These are phyloP conservation scores for Russula ochroleuca DNA, from an alignment of 768 basidiomycete species.

Conservation along the genomic window DNA sequence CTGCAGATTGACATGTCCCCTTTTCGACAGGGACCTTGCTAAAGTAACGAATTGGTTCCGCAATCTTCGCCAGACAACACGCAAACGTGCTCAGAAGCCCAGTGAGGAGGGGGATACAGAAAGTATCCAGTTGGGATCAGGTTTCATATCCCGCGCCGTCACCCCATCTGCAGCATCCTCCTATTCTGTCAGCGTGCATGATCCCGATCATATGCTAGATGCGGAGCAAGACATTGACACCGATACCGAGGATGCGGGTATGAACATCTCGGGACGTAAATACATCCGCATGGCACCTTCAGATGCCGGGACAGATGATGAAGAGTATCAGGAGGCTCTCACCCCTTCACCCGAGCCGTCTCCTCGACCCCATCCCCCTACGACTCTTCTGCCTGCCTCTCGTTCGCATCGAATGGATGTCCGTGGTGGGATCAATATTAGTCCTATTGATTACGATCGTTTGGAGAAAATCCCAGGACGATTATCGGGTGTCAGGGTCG, in stretches of 20 bases:
- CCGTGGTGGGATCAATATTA: slow-evolving; percentile 36
- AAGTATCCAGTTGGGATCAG: slow-evolving; percentile 36
- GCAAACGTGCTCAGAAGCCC: slow-evolving; percentile 58
- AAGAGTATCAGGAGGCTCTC: slow-evolving; percentile 69
- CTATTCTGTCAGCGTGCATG: slow-evolving; percentile 41
- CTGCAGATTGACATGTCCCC: slow-evolving; percentile 14
- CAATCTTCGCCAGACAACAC: slow-evolving; percentile 75
- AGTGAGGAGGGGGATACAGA: slow-evolving; percentile 42
- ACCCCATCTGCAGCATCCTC: slow-evolving; percentile 50
- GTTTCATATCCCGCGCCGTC: slow-evolving; percentile 49
- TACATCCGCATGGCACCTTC: slow-evolving; percentile 19
- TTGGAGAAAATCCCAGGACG: slow-evolving; percentile 42
- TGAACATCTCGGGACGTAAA: slow-evolving; percentile 14
- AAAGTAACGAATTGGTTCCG: slow-evolving; percentile 90
- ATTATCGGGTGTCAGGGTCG: slow-evolving; percentile 55
- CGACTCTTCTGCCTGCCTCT: slow-evolving; percentile 29
- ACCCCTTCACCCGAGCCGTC: slow-evolving; percentile 61
- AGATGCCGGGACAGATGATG: slow-evolving; percentile 38
- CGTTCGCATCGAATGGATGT: slow-evolving; percentile 28
- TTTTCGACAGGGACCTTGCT: slow-evolving; percentile 55
- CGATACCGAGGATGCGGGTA: slow-evolving; percentile 31
- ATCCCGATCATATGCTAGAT: slow-evolving; percentile 38
- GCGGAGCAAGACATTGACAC: slow-evolving; percentile 47
- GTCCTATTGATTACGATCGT: slow-evolving; percentile 44
- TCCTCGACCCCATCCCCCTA: slow-evolving; percentile 33